Percentiles rank a stretch among this genome's conserved stretches.
These are phyloP conservation scores for Escallonia rubra DNA, from an alignment of 129 eudicot species.

Conservation along the genomic window DNA sequence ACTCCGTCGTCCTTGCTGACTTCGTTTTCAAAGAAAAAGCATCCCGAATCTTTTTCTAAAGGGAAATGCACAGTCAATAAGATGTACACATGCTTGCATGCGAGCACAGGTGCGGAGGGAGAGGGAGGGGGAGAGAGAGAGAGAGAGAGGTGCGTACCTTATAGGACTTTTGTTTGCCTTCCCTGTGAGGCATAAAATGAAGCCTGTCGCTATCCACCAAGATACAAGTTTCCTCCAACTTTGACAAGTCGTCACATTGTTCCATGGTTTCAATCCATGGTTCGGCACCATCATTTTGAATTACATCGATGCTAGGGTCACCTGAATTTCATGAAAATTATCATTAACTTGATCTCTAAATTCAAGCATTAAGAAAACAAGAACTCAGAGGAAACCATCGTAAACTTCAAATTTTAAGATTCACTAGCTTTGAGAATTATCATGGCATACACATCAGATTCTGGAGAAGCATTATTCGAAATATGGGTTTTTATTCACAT, in stretches of 20 bases:
- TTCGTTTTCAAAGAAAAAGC: conserved; percentile 47
- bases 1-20: conserved; percentile 45
- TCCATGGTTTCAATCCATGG: conserved; percentile 16
- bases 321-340: conserved; percentile 27
- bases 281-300: conserved; percentile 17
- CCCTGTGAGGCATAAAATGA: conserved; percentile 21
- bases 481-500: no score
- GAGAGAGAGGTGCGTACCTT: conserved; percentile 37
- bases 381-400: no score
- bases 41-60: conserved; percentile 58
- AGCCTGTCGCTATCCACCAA: conserved; percentile 47
- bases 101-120: no score
- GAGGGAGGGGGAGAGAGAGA: background rate
- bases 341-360: background rate
- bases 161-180: conserved; percentile 48
- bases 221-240: conserved; percentile 62
- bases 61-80: background rate
- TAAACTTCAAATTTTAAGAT: no score
- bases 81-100: background rate
- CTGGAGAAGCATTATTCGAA: no score
- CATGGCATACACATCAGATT: no score
- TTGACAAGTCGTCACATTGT: conserved; percentile 15
- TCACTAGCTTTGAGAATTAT: no score
- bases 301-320: conserved; percentile 20
- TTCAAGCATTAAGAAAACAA: no score